Evolutionary conservation across 768 basidiomycete species (phyloP).

Genomic region (Leccinum rimulosum): DNA sequence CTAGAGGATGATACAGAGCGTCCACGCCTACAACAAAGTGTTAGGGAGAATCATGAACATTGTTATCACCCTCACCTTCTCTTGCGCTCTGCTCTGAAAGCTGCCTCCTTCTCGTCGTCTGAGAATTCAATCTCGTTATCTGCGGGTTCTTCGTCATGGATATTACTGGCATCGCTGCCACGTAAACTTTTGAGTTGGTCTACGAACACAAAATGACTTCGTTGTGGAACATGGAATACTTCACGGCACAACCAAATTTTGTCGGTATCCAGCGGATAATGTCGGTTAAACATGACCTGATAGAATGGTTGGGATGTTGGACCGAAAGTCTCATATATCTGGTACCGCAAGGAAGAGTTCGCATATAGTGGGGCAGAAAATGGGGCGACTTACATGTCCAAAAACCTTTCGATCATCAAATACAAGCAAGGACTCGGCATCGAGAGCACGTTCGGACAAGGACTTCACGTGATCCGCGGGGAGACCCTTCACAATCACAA

Average conservation of each 20-base stretch:
- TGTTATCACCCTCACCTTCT: slow-evolving; percentile 45
- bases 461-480: slow-evolving; percentile 41
- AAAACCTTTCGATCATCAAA: slow-evolving; percentile 88
- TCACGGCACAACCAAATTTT: slow-evolving; percentile 54
- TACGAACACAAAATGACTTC: slow-evolving; percentile 83
- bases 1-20: slow-evolving; percentile 55
- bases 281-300: slow-evolving; percentile 74
- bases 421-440: slow-evolving; percentile 87
- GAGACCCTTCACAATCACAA: slow-evolving; percentile 70
- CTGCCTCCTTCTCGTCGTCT: slow-evolving; percentile 89
- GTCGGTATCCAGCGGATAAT: slow-evolving; percentile 58
- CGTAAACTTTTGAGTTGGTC: slow-evolving; percentile 64
- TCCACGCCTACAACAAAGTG: slow-evolving; percentile 42
- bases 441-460: slow-evolving; percentile 65
- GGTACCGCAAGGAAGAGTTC: slow-evolving; percentile 10
- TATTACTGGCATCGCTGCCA: slow-evolving; percentile 93
- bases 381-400: slow-evolving; percentile 67
- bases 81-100: slow-evolving; percentile 59
- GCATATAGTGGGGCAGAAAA: slow-evolving; percentile 10
- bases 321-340: slow-evolving; percentile 96
- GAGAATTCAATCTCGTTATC: slow-evolving; percentile 93
- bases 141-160: slow-evolving; percentile 90
- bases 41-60: slow-evolving; percentile 1
- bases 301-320: slow-evolving; percentile 90
- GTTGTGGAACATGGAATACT: slow-evolving; percentile 80